Base-by-base conservation (phyloP, 2,329 filamentous ascomycete genomes). In the Cyphellophora europaea region DNA sequence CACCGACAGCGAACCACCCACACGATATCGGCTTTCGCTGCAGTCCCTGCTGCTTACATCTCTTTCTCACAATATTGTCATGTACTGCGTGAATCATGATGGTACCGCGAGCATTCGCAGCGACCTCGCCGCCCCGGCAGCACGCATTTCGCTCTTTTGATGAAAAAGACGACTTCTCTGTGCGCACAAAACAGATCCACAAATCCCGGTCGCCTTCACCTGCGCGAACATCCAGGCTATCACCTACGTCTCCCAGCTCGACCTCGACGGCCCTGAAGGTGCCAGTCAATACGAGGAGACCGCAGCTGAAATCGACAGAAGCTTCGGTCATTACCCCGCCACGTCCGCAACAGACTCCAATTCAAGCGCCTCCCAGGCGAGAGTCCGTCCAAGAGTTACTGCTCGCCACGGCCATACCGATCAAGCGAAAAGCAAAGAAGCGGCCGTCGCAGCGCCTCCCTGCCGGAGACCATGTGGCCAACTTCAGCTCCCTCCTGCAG, bases 361-460 rank as follows among this genome's bases (percentile, higher is more conserved):
- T 30, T 19, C 19, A 21, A 11, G 21, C 30, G 16, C 36, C 42
- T 3, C 38, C 19, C 21, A 41, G 38, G 29, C 44, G 36, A 25
- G 43, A 45, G 11, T 40, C 47, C 5, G 47, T 37, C 12, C 43
- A 44, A 38, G 40, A 49, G 11, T 30, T 79, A 36, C 56, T 79
- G 19, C 69, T 74, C 36, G 66, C 74, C 30, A 79, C 74, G 2
- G 58, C 70, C 2, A 78, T 79, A 32, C 74, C 73, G 3, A 64
- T 66, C 13, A 69, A 67, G 39, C 55, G 56, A 28, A 55, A 56
- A 30, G 58, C 56, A 3, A 54, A 56, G 41, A 57, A 57, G 6
- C 55, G 56, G 41, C 56, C 56, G 37, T 49, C 62, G 45, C 52
- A 61, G 41, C 54, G 56, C 49, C 37, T 61, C 35, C 53, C 59